Evolutionary conservation across 192 early-diverging fungal species (phyloP).

Genomic region (Rhizophagus sp.): DNA sequence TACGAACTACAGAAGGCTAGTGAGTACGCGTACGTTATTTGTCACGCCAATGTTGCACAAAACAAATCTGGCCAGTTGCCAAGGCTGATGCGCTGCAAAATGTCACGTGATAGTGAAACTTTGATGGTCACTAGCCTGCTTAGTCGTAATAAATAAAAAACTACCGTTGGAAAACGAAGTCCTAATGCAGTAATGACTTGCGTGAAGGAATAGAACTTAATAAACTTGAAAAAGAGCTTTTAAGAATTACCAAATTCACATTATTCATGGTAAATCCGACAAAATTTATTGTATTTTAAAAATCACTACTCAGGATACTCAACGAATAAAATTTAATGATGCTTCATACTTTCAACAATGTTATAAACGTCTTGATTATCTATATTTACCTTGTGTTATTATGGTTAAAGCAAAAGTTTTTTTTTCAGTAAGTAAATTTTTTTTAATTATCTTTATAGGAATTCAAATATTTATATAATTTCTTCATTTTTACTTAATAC

Average conservation of each 20-base stretch:
- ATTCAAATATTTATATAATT: too few relatives aligned
- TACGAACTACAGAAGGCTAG: too few relatives aligned
- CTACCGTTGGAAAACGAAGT: conserved; percentile 55
- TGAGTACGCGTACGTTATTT: too few relatives aligned
- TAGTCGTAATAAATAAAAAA: too few relatives aligned
- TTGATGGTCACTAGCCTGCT: too few relatives aligned
- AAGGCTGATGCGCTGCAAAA: too few relatives aligned
- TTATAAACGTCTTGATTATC: conserved; percentile 72
- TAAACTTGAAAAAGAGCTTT: conserved; percentile 52
- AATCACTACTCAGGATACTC: conserved; percentile 65
- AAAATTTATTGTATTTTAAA: conserved; percentile 72
- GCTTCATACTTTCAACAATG: conserved; percentile 73
- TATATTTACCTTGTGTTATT: conserved; percentile 82
- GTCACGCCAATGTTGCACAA: too few relatives aligned
- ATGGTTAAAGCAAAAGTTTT: conserved; percentile 63
- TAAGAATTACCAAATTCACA: conserved; percentile 53
- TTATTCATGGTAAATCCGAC: conserved; percentile 54
- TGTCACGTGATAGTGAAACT: too few relatives aligned
- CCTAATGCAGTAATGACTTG: conserved; percentile 48
- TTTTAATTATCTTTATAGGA: too few relatives aligned
- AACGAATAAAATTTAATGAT: conserved; percentile 66
- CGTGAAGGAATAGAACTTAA: conserved; percentile 46
- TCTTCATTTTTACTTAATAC: too few relatives aligned
- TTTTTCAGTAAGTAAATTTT: too few relatives aligned
- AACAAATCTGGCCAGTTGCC: too few relatives aligned